phyloP scores from a whole-genome alignment of 805 yeast species.

The Yarrowia phangngaensis region DNA sequence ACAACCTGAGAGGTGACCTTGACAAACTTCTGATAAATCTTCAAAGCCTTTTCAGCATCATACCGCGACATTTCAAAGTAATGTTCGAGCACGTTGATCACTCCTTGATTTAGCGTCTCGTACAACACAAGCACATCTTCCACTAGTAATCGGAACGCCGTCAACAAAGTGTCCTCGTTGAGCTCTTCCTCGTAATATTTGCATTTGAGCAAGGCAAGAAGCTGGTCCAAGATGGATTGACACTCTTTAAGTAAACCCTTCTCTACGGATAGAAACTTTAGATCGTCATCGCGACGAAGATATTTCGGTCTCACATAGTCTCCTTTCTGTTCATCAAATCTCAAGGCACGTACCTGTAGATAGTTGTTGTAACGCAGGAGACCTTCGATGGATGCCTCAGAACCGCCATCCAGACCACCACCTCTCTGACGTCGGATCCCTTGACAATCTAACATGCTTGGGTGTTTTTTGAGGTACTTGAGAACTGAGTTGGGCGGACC shows the following conservation, averaged over 20 bases:
- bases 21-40: slow-evolving; percentile 79
- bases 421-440: slow-evolving; percentile 28
- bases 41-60: slow-evolving; percentile 84
- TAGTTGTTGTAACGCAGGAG: slow-evolving; percentile 68
- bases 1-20: slow-evolving; percentile 84
- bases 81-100: slow-evolving; percentile 86
- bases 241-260: slow-evolving; percentile 80
- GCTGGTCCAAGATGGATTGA: slow-evolving; percentile 79
- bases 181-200: slow-evolving; percentile 71
- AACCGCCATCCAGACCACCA: slow-evolving; percentile 30
- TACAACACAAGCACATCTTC: slow-evolving; percentile 81
- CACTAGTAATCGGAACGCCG: slow-evolving; percentile 84
- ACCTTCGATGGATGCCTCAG: slow-evolving; percentile 39
- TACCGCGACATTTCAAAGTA: slow-evolving; percentile 85
- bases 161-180: slow-evolving; percentile 75
- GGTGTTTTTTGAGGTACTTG: slow-evolving; percentile 51
- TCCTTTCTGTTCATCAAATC: slow-evolving; percentile 48
- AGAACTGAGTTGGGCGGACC: slow-evolving; percentile 78
- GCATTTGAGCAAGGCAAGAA: slow-evolving; percentile 69
- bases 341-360: slow-evolving; percentile 61
- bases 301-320: slow-evolving; percentile 71
- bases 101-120: slow-evolving; percentile 92
- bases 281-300: slow-evolving; percentile 51
- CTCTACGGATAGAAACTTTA: slow-evolving; percentile 62
- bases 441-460: slow-evolving; percentile 49